Percentiles rank a stretch among this genome's conserved stretches.
Evolutionary conservation across 2,329 filamentous ascomycete genomes (phyloP).

Genomic region (Scedosporium aurantiacum): DNA sequence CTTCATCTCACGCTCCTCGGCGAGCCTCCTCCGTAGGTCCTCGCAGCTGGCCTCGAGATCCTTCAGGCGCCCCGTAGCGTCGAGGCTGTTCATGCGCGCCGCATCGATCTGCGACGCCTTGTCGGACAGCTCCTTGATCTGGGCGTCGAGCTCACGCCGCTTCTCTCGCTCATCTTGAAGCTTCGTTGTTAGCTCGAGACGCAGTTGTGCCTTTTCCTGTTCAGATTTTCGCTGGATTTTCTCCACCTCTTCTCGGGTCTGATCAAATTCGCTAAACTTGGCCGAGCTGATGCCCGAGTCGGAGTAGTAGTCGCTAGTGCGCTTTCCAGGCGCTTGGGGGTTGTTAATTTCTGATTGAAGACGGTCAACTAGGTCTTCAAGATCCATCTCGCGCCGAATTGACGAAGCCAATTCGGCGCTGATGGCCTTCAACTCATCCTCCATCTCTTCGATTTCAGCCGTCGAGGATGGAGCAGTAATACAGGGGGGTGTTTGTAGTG

Average conservation of each 20-base stretch:
- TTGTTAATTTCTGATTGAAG: conserved; percentile 66
- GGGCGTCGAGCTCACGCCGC: conserved; percentile 66
- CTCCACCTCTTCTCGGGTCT: conserved; percentile 62
- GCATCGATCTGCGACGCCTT: conserved; percentile 56
- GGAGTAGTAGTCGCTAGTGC: conserved; percentile 96
- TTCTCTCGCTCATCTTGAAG: conserved; percentile 75
- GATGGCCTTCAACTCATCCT: conserved; percentile 88
- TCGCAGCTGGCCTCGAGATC: conserved; percentile 75
- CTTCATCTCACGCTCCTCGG: conserved; percentile 78
- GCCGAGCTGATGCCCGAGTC: conserved; percentile 86
- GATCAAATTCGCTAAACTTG: conserved; percentile 59
- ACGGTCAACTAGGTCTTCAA: conserved; percentile 87
- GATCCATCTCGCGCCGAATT: conserved; percentile 88
- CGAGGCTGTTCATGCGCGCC: conserved; percentile 41
- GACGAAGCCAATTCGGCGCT: conserved; percentile 86
- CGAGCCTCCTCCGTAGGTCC: conserved; percentile 68
- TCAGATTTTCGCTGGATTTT: conserved; percentile 73
- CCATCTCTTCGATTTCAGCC: conserved; percentile 69
- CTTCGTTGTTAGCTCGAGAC: conserved; percentile 73
- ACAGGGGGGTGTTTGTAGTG: conserved; percentile 37
- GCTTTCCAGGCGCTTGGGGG: conserved; percentile 47
- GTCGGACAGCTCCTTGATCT: conserved; percentile 73
- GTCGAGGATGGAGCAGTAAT: conserved; percentile 27
- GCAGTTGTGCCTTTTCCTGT: conserved; percentile 81
- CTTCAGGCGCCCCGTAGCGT: conserved; percentile 52